Percentiles rank a stretch among this genome's conserved stretches.
phyloP scores from a whole-genome alignment of 805 yeast species.

The Phaffomyces opuntiae region DNA sequence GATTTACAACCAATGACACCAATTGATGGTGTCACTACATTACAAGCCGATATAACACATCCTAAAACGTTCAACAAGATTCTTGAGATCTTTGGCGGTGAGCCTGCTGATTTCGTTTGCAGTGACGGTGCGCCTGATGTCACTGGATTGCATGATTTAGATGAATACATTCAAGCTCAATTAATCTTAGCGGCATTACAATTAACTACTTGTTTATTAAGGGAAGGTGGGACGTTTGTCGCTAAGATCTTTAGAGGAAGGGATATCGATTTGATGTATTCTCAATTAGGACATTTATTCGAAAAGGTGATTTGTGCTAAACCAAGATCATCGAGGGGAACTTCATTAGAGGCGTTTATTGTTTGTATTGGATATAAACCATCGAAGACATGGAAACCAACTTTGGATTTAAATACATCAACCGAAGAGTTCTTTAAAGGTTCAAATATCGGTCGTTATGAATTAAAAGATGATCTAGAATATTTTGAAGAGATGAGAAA shows the following conservation, averaged over 20 bases:
- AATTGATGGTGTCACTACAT: conserved; percentile 78
- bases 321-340: conserved; percentile 92
- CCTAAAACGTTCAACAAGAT: conserved; percentile 79
- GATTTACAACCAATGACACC: conserved; percentile 98
- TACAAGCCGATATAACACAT: conserved; percentile 97
- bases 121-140: conserved; percentile 99
- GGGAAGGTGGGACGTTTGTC: conserved; percentile 88
- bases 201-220: conserved; percentile 79
- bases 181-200: conserved; percentile 86
- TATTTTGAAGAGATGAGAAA: conserved; percentile 55
- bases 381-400: conserved; percentile 77
- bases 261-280: conserved; percentile 87
- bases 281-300: conserved; percentile 84
- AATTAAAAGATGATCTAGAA: conserved; percentile 38
- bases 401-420: conserved; percentile 44
- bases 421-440: conserved; percentile 81
- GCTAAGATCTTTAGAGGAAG: conserved; percentile 96
- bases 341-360: conserved; percentile 88
- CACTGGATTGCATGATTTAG: conserved; percentile 93
- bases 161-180: conserved; percentile 96
- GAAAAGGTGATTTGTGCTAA: conserved; percentile 90
- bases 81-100: conserved; percentile 78
- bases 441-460: conserved; percentile 47
- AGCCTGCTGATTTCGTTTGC: conserved; percentile 91
- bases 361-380: conserved; percentile 89